phyloP scores from a whole-genome alignment of 345 rosid species.

The Nasturtium officinale region DNA sequence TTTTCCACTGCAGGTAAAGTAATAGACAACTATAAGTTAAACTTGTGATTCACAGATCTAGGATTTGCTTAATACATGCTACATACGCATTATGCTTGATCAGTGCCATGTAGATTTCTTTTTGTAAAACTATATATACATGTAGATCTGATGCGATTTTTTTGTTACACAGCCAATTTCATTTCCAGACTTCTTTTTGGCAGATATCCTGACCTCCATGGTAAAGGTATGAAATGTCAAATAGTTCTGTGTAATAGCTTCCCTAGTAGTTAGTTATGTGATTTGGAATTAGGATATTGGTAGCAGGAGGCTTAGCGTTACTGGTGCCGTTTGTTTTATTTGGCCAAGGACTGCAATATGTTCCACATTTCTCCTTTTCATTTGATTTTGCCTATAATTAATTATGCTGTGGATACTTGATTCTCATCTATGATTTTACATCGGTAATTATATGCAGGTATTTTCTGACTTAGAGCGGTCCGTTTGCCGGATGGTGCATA shows the following conservation, averaged over 20 bases:
- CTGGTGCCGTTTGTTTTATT: background rate
- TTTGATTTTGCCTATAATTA: background rate
- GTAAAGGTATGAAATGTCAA: constrained; percentile 68
- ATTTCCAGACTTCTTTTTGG: constrained; percentile 95
- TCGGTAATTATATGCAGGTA: constrained; percentile 62
- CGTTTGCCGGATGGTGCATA: constrained; percentile 91
- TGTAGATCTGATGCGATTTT: constrained; percentile 25
- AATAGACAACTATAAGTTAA: constrained; percentile 14
- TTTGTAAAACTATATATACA: background rate
- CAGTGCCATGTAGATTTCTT: background rate
- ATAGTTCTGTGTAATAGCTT: constrained; percentile 2
- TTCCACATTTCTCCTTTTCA: constrained; percentile 11
- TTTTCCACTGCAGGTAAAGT: constrained; percentile 88
- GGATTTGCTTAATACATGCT: constrained; percentile 4
- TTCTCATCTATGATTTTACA: constrained; percentile 21
- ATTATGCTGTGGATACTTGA: constrained; percentile 1
- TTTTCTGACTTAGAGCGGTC: constrained; percentile 97
- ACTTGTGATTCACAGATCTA: background rate
- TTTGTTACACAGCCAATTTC: constrained; percentile 72
- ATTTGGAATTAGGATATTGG: constrained; percentile 7
- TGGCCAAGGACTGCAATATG: background rate
- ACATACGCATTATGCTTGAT: background rate
- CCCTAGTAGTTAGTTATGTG: background rate
- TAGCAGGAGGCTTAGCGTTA: constrained; percentile 8
- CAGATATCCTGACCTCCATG: constrained; percentile 95